Conservation (phyloP, 1,284 basidiomycete species). For the Meripilus lineatus region DNA sequence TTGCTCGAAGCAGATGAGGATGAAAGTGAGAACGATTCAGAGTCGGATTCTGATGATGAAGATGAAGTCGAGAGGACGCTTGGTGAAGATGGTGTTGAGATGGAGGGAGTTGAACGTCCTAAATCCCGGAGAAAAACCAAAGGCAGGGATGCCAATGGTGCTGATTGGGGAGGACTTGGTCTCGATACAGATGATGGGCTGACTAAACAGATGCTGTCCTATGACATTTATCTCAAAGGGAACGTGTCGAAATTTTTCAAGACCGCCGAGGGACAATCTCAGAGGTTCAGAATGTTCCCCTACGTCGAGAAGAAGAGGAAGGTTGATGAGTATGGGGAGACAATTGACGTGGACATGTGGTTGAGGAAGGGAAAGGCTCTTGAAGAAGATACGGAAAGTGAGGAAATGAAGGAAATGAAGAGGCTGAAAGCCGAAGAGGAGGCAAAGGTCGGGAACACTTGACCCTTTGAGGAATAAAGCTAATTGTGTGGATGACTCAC, state of each 20-base stretch:
- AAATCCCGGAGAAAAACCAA: conserved; percentile 37
- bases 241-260: conserved; percentile 90
- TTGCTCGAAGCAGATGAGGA: conserved; percentile 89
- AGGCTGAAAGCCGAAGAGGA: conserved; percentile 77
- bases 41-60: conserved; percentile 54
- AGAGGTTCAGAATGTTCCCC: conserved; percentile 95
- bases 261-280: conserved; percentile 58
- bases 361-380: conserved; percentile 82
- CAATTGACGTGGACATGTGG: conserved; percentile 93
- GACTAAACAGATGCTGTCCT: conserved; percentile 75
- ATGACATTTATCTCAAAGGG: conserved; percentile 96
- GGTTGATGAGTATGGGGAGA: conserved; percentile 96
- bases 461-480: background rate
- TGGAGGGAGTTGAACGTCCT: conserved; percentile 34
- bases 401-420: conserved; percentile 74
- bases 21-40: conserved; percentile 58
- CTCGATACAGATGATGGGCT: conserved; percentile 69
- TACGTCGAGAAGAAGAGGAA: conserved; percentile 89
- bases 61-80: conserved; percentile 60
- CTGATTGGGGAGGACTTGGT: conserved; percentile 49
- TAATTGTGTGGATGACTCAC: conserved; percentile 7
- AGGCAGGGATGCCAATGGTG: conserved; percentile 39
- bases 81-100: conserved; percentile 43
- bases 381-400: conserved; percentile 82
- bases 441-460: conserved; percentile 48